Evolutionary conservation across 2,329 filamentous ascomycete genomes (phyloP), one percentile per base, ranked within the genome.

Genomic region (Westerdykella ornata): DNA sequence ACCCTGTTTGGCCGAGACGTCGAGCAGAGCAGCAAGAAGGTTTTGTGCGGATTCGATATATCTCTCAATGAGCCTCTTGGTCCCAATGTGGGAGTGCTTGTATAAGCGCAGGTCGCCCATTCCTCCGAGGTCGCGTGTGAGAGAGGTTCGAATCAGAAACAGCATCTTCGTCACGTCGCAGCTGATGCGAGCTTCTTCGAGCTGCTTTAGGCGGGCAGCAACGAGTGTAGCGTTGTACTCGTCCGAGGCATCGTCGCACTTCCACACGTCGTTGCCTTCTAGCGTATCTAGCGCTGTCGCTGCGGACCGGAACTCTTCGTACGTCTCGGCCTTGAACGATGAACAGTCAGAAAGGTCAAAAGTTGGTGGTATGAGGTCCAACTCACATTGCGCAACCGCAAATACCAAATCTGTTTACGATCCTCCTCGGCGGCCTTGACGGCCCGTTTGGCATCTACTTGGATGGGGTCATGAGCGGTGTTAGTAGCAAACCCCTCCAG

Each of bases 31-130:
- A 5, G 81, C 73, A 45, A 97, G 82, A 0, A 87, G 88, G 43
- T 81, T 75, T 20, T 88, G 69, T 1, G 86, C 82, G 1, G 86
- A 88, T 37, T 84, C 78, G 46, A 94, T 89, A 56, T 96, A 96
- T 26, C 78, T 75, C 66, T 96, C 89, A 47, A 95, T 90, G 48
- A 95, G 68, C 44, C 77, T 74, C 68, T 96, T 96, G 7, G 89
- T 95, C 4, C 89, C 90, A 12, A 87, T 77, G 58, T 92, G 82
- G 0, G 85, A 85, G 60, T 92, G 85, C 41, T 82, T 82, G 68
- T 96, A 96, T 2, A 96, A 73, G 39, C 81, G 77, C 32, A 84
- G 75, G 56, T 88, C 85, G 46, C 85, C 87, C 84, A 96, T 94
- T 38, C 84, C 85, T 6, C 87, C 89, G 8, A 95, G 70, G 53